Evolutionary conservation across 2,329 filamentous ascomycete species (phyloP).

Genomic region (Colletotrichum tofieldiae): DNA sequence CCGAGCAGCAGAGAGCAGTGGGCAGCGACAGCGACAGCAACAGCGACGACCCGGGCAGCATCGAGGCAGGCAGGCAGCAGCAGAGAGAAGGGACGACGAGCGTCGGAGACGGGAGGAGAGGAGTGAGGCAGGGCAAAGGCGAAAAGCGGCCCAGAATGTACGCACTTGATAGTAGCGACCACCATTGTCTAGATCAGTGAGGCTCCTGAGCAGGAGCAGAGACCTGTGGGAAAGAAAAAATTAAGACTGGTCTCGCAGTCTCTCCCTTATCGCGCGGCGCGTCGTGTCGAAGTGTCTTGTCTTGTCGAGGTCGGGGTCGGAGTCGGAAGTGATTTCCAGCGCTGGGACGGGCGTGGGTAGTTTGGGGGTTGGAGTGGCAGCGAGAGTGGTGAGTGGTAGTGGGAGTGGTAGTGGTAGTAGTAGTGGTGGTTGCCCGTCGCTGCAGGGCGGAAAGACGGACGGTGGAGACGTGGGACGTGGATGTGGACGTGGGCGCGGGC

Average conservation of each 20-base stretch:
- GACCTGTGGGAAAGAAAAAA: slow-evolving; percentile 40
- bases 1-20: slow-evolving; percentile 1
- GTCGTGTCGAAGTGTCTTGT: slow-evolving; percentile 45
- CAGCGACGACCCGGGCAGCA: not conserved
- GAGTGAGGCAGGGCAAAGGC: slow-evolving; percentile 36
- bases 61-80: not conserved
- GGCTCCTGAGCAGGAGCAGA: slow-evolving; percentile 58
- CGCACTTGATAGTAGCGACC: slow-evolving; percentile 77
- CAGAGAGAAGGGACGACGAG: slow-evolving; percentile 40
- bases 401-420: slow-evolving; percentile 33
- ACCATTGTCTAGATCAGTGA: slow-evolving; percentile 67
- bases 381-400: slow-evolving; percentile 38
- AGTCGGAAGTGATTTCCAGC: slow-evolving; percentile 40
- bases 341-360: slow-evolving; percentile 19
- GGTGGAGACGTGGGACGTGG: slow-evolving; percentile 26
- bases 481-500: not conserved
- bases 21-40: not conserved
- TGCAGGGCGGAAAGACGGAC: slow-evolving; percentile 43
- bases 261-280: slow-evolving; percentile 47
- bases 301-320: slow-evolving; percentile 40
- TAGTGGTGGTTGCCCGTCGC: slow-evolving; percentile 39
- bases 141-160: slow-evolving; percentile 48
- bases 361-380: slow-evolving; percentile 34
- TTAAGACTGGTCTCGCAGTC: slow-evolving; percentile 38
- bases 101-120: slow-evolving; percentile 32